Conservation (phyloP, 2,329 filamentous ascomycete genomes). For the Fusarium virguliforme region DNA sequence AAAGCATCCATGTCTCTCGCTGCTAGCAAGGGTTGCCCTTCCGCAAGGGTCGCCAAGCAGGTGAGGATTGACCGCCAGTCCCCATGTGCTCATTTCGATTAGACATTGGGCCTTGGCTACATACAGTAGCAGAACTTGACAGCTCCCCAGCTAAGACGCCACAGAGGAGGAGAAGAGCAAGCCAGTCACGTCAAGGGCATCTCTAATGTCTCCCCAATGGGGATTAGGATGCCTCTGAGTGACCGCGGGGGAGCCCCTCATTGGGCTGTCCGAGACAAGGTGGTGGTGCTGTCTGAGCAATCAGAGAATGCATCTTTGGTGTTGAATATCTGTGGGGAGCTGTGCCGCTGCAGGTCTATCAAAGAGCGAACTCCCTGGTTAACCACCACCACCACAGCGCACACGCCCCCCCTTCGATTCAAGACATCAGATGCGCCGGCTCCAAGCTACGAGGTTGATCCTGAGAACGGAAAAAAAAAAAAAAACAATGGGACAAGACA, state of each 20-base stretch:
- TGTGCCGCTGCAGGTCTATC: neutral
- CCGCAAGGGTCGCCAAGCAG: neutral
- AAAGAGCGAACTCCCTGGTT: no score
- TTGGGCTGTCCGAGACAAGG: slow-evolving; percentile 24
- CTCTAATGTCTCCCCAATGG: neutral
- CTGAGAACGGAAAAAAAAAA: neutral
- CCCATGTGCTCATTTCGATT: slow-evolving; percentile 6
- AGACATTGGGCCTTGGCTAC: slow-evolving; percentile 11
- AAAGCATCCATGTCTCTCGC: neutral
- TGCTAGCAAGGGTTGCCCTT: neutral
- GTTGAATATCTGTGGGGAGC: slow-evolving; percentile 8
- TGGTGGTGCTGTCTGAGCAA: slow-evolving; percentile 5
- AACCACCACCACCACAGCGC: neutral
- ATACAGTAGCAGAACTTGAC: neutral
- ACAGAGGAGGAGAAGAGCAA: neutral
- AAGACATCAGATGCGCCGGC: slow-evolving; percentile 15
- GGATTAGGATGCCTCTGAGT: neutral
- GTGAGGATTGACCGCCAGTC: slow-evolving; percentile 10
- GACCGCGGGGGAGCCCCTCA: neutral
- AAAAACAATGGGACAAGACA: slow-evolving; percentile 19
- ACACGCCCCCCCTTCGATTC: neutral
- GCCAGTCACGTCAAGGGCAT: slow-evolving; percentile 15
- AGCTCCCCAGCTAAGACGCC: slow-evolving; percentile 10
- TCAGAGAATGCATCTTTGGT: neutral
- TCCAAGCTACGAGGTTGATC: slow-evolving; percentile 41